A percentile compares a stretch with the other conserved stretches of the same genome.
Conservation (phyloP, 139 green algal species). For the Chlamydomonas eustigma region DNA sequence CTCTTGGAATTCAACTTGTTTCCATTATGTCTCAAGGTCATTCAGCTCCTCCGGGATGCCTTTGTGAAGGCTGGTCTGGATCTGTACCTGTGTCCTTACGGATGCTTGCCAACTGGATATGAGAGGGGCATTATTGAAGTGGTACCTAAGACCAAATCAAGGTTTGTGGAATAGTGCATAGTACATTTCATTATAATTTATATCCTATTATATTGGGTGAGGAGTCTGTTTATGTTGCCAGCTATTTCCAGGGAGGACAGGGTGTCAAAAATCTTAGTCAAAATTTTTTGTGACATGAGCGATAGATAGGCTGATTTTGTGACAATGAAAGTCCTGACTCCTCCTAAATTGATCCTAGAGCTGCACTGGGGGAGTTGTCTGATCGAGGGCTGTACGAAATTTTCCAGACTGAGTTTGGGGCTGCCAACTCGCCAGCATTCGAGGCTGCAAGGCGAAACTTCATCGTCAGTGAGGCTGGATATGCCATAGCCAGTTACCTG, state of each 20-base stretch:
- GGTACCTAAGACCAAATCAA: constrained; percentile 80
- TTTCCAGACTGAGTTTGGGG: constrained; percentile 86
- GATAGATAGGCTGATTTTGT: too few species aligned
- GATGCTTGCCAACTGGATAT: constrained; percentile 93
- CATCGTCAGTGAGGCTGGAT: constrained; percentile 71
- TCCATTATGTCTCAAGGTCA: too few species aligned
- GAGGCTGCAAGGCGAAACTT: constrained; percentile 86
- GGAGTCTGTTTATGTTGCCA: too few species aligned
- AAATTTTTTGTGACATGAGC: too few species aligned
- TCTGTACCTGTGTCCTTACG: constrained; percentile 90
- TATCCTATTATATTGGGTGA: too few species aligned
- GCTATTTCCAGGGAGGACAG: too few species aligned
- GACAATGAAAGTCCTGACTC: too few species aligned
- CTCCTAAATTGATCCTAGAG: not conserved
- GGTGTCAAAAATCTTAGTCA: too few species aligned
- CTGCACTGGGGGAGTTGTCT: constrained; percentile 77
- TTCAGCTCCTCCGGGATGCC: constrained; percentile 68
- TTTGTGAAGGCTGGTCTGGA: constrained; percentile 68
- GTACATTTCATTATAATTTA: too few species aligned
- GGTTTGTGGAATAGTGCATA: too few species aligned
- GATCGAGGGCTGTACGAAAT: constrained; percentile 92
- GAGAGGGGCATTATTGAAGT: constrained; percentile 94
- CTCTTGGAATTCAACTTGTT: too few species aligned
- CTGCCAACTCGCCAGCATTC: constrained; percentile 67
- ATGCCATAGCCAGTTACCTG: constrained; percentile 84